Conservation (phyloP, 2,329 filamentous ascomycete genomes). For the Tolypocladium sp. region DNA sequence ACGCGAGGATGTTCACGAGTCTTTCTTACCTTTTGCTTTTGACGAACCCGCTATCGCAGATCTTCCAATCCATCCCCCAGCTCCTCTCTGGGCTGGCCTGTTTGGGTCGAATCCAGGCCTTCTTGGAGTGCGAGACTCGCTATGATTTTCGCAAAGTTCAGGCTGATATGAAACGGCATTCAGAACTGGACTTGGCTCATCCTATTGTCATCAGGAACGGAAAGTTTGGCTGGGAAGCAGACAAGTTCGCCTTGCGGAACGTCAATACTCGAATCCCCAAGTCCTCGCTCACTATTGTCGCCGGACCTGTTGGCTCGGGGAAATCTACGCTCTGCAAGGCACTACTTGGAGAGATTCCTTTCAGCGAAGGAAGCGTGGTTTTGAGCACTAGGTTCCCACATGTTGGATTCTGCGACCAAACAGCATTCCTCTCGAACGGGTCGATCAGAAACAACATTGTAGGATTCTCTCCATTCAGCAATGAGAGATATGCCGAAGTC, state of each 20-base stretch:
- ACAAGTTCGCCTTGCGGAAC: background rate
- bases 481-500: background rate
- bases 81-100: too few species aligned
- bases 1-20: too few species aligned
- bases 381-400: background rate
- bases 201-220: background rate
- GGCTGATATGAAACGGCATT: too few species aligned
- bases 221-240: background rate
- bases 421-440: background rate
- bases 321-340: background rate
- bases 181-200: too few species aligned
- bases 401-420: background rate
- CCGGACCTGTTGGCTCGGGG: background rate
- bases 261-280: background rate
- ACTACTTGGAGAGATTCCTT: background rate
- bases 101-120: too few species aligned
- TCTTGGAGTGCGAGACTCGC: too few species aligned
- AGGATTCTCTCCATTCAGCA: background rate
- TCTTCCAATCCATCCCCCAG: too few species aligned
- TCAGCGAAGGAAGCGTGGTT: background rate
- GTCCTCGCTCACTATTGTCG: background rate
- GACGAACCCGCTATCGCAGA: too few species aligned
- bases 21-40: too few species aligned
- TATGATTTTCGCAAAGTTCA: too few species aligned
- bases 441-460: background rate